A percentile compares a stretch with the other conserved stretches of the same genome.
Conservation (phyloP, 345 rosid species). For the Bruguiera gymnorhiza region DNA sequence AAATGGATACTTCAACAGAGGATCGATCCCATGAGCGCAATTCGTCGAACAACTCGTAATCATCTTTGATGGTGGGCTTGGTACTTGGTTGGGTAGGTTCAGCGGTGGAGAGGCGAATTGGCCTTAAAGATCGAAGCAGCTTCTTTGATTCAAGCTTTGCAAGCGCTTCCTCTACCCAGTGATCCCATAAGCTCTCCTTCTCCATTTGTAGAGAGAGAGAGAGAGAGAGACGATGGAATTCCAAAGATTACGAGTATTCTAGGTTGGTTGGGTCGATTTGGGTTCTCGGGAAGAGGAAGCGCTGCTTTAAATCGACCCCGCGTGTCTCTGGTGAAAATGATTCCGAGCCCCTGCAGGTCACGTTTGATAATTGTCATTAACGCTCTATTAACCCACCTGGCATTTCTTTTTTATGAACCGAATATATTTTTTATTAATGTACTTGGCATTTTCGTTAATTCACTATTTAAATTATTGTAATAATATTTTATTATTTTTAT, state of each 20-base stretch:
- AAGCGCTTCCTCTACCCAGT: conserved; percentile 71
- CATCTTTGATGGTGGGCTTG: conserved; percentile 26
- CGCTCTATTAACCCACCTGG: too few relatives aligned
- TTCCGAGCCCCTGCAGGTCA: too few relatives aligned
- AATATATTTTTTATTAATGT: too few relatives aligned
- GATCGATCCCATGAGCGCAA: conserved; percentile 77
- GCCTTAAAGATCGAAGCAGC: conserved; percentile 73
- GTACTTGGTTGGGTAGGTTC: conserved; percentile 10
- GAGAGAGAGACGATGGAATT: neutral
- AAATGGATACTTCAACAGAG: conserved; percentile 63
- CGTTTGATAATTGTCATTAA: too few relatives aligned
- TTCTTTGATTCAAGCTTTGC: conserved; percentile 58
- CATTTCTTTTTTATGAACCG: too few relatives aligned
- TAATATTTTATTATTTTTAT: neutral
- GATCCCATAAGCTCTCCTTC: conserved; percentile 55
- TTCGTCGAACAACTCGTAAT: conserved; percentile 62
- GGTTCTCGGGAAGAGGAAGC: too few relatives aligned
- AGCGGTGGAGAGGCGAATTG: conserved; percentile 46
- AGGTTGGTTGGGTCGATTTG: neutral
- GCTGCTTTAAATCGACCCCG: too few relatives aligned
- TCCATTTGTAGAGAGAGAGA: neutral
- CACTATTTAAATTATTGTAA: neutral
- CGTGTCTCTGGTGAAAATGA: too few relatives aligned
- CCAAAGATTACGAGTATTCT: neutral
- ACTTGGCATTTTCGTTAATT: too few relatives aligned